Base-by-base conservation (phyloP, 2,329 filamentous ascomycete species). In the Microsporum audouinii region DNA sequence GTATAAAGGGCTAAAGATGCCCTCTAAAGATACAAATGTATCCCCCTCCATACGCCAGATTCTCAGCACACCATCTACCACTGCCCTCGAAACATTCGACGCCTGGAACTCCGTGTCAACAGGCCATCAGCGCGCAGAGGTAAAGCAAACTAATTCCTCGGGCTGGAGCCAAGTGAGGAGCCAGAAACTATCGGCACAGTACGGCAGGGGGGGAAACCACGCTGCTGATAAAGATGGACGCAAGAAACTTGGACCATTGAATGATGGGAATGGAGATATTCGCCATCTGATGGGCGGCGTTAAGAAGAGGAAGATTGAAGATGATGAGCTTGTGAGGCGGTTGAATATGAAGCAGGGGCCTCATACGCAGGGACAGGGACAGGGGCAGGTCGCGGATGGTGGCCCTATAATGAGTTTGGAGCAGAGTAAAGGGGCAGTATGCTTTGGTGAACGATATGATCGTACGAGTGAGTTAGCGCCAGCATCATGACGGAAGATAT, bases 261-360 rank as follows among this genome's bases (percentile, higher is more conserved):
- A 36, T 45, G 41, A 23, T 47, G 43, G 43, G 41, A 49, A 49
- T 23, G 39, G 57, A 47, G 57, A 59, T 71, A 77, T 78, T 58
- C 75, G 78, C 61, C 75, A 73, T 8, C 74, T 82, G 65, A 76
- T 80, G 70, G 72, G 70, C 1, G 75, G 72, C n/a, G 74, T 74
- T 5, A 78, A 80, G 69, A 72, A 73, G 65, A 76, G 75, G 66
- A 67, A 74, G 10, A 12, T 27, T 38, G 51, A 5, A n/a, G 43
- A 27, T 29, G 55, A 57, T 6, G 49, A 34, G 14, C 5, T 55
- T 10, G 14, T 31, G 2, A 55, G 36, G 49, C 49, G 49, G 14
- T n/a, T 36, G 31, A 55, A 12, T 29, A 5, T 8, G 49, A 36
- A 7, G 33, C 31, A 55, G 31, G 49, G 31, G 33, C 27, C 6